phyloP scores from a whole-genome alignment of 2,329 filamentous ascomycete species.

The Paramyrothecium sp. region DNA sequence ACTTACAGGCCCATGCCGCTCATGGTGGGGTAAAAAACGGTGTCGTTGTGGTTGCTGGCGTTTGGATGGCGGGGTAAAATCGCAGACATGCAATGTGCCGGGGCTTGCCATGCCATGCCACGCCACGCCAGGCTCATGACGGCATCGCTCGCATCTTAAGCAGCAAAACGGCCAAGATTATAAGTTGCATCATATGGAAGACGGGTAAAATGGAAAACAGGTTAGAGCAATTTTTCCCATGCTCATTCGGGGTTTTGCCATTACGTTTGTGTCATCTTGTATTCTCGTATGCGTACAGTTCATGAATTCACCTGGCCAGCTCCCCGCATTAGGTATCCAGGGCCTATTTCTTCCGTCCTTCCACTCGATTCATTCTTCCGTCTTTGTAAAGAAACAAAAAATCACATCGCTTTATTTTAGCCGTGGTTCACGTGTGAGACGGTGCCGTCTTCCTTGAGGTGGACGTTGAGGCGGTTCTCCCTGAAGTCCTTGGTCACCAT shows the following conservation, averaged over 20 bases:
- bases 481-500: constrained; percentile 59
- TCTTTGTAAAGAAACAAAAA: too few relatives aligned
- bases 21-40: constrained; percentile 5
- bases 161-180: not conserved
- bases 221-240: not conserved
- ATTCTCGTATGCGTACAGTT: constrained; percentile 6
- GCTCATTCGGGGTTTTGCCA: not conserved
- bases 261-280: not conserved
- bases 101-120: not conserved
- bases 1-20: not conserved
- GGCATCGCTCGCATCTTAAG: not conserved
- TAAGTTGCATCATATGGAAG: not conserved
- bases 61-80: constrained; percentile 22
- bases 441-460: constrained; percentile 58
- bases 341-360: not conserved
- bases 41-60: constrained; percentile 8
- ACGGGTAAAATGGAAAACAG: not conserved
- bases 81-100: constrained; percentile 10
- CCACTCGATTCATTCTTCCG: not conserved
- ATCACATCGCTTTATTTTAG: constrained; percentile 22
- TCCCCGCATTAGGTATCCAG: not conserved
- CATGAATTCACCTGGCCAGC: not conserved
- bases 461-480: constrained; percentile 56
- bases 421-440: constrained; percentile 59
- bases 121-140: not conserved